Base-by-base conservation (phyloP, 495 filamentous ascomycete species). In the Penicillium samsonianum region DNA sequence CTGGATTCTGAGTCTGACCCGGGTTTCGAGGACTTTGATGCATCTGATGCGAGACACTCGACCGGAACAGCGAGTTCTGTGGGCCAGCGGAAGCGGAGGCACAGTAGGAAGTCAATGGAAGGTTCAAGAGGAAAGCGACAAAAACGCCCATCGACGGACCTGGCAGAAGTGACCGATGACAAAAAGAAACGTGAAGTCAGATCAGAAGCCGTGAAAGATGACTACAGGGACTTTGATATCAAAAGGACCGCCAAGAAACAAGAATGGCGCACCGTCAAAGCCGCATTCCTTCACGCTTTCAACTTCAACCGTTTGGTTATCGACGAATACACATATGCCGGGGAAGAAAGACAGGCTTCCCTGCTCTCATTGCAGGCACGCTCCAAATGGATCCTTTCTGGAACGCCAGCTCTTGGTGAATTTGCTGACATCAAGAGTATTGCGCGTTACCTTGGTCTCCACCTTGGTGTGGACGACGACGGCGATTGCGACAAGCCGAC, bases 371-470 rank as follows among this genome's bases (percentile, higher is more conserved):
- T 84, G 1, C 56, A 76, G 6, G 78, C 82, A 25, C 71, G 74
- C 44, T 80, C 80, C 10, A 83, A 81, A 53, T 91, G 88, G 88
- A 73, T 87, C 22, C 68, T 91, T 1, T 90, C 87, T 0, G 88
- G 82, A 3, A 91, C 88, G 2, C 88, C 87, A 0, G 74, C 75
- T 2, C 65, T 87, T 0, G 69, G 69, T 5, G 78, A 82, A 41
- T 84, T 89, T 52, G 73, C 73, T 12, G 84, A 87, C 48, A 68
- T 89, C 22, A 85, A 85, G 43, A 72, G 67, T 4, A 83, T 87
- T 31, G 84, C 83, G 2, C 63, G 67, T 1, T 72, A 85, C 19
- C 50, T 91, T 4, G 78, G 80, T 5, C 57, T 84, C 9, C 79
- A 84, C 52, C 71, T 86, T 3, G 83, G 83, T 1, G 67, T 78